Base-by-base conservation (phyloP, 176 grass and related monocot species). In the Carex parvula region DNA sequence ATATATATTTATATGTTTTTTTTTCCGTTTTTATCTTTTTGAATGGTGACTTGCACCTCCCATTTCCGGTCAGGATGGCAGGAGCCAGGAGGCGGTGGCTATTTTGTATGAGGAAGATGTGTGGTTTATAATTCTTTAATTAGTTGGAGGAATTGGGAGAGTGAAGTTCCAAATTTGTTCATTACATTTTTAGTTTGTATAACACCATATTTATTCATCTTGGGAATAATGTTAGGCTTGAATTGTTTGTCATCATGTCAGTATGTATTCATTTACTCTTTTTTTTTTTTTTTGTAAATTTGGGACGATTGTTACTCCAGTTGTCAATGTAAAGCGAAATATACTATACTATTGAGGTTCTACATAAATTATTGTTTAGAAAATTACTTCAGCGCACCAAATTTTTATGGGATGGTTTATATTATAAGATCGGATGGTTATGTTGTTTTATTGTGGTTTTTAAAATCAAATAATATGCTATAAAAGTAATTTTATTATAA, bases 161-260 rank as follows among this genome's bases (percentile, higher is more conserved):
- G 81, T 69, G 61, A 33, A 83, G 42, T 42, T 15, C 81, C 81
- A 83, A 83, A 83, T 83, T 83, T 83, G 81, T 83, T 83, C 60
- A 83, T 83, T 83, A 68, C 61, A 83, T 83, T 71, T 81, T 63
- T 83, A 83, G 81, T 67, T 63, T 83, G 81, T 83, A 69, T 83
- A 68, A 68, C 59, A 44, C 46, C 41, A 69, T 83, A 83, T 66
- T 83, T 83, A 83, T 83, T 83, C 46, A 83, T 33, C 13, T 53
- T 63, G 62, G 53, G 37, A 83, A 83, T 69, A 83, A 83, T 83
- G 35, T 15, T 65, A 66, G 33, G 60, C 62, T 9, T 82, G 60
- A 75, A 75, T 82, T 82, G 59, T 64, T 64, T 41, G 80, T 24
- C 12, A 11, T 48, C 20, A 42, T 42, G 14, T 32, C 11, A n/a